These are phyloP conservation scores for Pleurozium schreberi DNA, from an alignment of 225 moss, liverwort and hornwort species.

Conservation along the genomic window DNA sequence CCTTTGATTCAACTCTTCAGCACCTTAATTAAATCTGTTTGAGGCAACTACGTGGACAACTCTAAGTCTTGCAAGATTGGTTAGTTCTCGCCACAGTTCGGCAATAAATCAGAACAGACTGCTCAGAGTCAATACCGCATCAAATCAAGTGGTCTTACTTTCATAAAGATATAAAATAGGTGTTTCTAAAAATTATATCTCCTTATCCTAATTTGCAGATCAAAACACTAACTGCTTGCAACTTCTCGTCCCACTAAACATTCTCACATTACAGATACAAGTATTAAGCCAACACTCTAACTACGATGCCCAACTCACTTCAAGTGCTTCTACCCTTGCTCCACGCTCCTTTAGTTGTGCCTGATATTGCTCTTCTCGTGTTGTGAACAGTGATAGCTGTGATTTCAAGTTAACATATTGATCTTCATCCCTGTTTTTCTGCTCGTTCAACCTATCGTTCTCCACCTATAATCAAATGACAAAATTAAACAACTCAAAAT, in stretches of 20 bases:
- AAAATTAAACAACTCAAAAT: neutral
- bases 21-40: neutral
- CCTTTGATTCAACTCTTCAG: neutral
- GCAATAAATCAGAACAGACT: neutral
- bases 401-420: conserved; percentile 19
- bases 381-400: conserved; percentile 25
- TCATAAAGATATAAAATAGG: neutral
- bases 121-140: neutral
- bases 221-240: neutral
- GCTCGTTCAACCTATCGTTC: conserved; percentile 32
- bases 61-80: neutral
- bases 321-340: conserved; percentile 42
- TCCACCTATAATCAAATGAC: conserved; percentile 18
- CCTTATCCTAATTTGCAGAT: neutral
- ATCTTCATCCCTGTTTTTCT: conserved; percentile 29
- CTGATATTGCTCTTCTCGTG: conserved; percentile 46
- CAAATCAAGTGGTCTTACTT: neutral
- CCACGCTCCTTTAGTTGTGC: conserved; percentile 44
- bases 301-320: conserved; percentile 24
- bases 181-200: neutral
- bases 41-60: neutral
- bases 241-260: neutral
- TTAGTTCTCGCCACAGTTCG: neutral
- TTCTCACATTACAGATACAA: neutral
- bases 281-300: neutral